Base-by-base conservation (phyloP, 1,284 basidiomycete genomes). In the Mixia osmundae region DNA sequence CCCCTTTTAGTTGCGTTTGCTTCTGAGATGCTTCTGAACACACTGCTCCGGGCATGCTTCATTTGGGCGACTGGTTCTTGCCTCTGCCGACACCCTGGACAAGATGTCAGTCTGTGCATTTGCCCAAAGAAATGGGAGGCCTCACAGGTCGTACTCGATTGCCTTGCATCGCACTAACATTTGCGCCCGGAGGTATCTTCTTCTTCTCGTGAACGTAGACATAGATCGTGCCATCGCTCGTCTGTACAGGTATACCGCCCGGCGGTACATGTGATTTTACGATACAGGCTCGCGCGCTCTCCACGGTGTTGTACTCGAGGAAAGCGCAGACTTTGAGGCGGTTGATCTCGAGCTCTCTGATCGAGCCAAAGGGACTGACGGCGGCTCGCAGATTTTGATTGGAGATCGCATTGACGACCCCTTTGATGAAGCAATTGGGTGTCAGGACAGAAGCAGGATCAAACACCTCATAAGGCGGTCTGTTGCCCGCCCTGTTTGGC, bases 321-420 rank as follows among this genome's bases (percentile, higher is more conserved):
- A 95, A 95, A 1, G 87, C 89, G 53, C 85, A 94, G 0, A 78
- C 80, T 58, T 83, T 89, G 54, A 52, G 53, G 44, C 76, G 74
- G 34, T 91, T 74, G 48, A 94, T 73, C 57, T 94, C 83, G 33
- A 83, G 60, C 34, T 85, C 79, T 57, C 77, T 79, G 52, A 91
- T 66, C 3, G 72, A 65, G 4, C 87, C 87, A 56, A 94, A 94
- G 31, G 72, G 70, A 24, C 61, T 50, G 4, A 63, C 61, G 20
- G 64, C 60, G 18, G 59, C 58, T 33, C 57, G 62, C 23, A 95
- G 65, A 1, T 67, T 61, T 14, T 58, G 49, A 36, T 72, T 66
- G 39, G 71, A 63, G 28, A 94, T 64, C 18, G 66, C 61, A 45
- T 89, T 79, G n/a, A 67, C 63, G 1, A 79, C 72, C 46, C 72